Evolutionary conservation across 495 filamentous ascomycete species (phyloP).

Genomic region (Rostrohypoxylon terebratum): DNA sequence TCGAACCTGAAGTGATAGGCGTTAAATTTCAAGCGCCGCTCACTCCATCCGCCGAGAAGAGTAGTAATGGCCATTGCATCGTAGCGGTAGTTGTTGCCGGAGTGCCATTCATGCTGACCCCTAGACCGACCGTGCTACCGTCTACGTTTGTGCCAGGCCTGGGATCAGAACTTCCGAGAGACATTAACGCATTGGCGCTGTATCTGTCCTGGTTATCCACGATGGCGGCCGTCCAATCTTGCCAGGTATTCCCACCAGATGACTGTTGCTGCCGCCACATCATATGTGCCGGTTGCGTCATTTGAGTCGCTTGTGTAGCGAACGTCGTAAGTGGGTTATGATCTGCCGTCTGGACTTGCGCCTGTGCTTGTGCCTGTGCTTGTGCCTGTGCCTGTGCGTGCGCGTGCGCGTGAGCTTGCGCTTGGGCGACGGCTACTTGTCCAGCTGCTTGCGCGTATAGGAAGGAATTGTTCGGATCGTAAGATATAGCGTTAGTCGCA

Average conservation of each 20-base stretch:
- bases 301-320: slow-evolving; percentile 45
- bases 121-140: slow-evolving; percentile 27
- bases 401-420: slow-evolving; percentile 39
- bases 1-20: not conserved
- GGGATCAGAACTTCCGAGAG: slow-evolving; percentile 49
- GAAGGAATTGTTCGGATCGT: slow-evolving; percentile 41
- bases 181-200: slow-evolving; percentile 58
- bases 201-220: slow-evolving; percentile 60
- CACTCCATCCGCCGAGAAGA: slow-evolving; percentile 48
- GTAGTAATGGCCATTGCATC: slow-evolving; percentile 48
- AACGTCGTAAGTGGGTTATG: slow-evolving; percentile 47
- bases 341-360: slow-evolving; percentile 45
- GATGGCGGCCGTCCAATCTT: slow-evolving; percentile 62
- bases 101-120: slow-evolving; percentile 40
- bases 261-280: slow-evolving; percentile 49
- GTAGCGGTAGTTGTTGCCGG: slow-evolving; percentile 38
- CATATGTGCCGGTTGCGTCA: slow-evolving; percentile 44
- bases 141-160: slow-evolving; percentile 39
- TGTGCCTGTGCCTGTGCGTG: slow-evolving; percentile 44
- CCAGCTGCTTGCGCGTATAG: slow-evolving; percentile 47
- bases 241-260: slow-evolving; percentile 57
- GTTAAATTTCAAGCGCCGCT: slow-evolving; percentile 37
- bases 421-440: slow-evolving; percentile 39
- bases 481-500: slow-evolving; percentile 39
- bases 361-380: slow-evolving; percentile 44